A percentile compares a stretch with the other conserved stretches of the same genome.
Conservation (phyloP, 2,329 filamentous ascomycete species). For the Canariomyces notabilis region DNA sequence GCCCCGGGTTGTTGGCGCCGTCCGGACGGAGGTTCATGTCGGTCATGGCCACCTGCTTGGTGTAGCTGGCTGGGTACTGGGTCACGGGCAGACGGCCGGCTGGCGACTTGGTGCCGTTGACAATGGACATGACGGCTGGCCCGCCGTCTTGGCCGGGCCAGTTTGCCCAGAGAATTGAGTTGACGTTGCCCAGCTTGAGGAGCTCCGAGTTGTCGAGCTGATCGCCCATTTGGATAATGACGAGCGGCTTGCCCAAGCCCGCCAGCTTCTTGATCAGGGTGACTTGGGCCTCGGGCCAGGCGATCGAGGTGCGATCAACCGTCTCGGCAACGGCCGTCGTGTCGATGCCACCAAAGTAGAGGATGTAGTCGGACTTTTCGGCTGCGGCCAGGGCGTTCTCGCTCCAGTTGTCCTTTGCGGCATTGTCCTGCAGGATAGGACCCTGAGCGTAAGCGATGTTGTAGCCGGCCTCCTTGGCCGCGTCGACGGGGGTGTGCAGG, state of each 20-base stretch:
- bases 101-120: constrained; percentile 45
- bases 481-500: constrained; percentile 47
- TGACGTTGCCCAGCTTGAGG: constrained; percentile 41
- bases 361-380: constrained; percentile 43
- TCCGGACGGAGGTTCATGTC: constrained; percentile 46
- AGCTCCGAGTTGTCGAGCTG: constrained; percentile 48
- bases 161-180: constrained; percentile 50
- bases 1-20: constrained; percentile 37
- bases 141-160: constrained; percentile 58
- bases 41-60: constrained; percentile 45
- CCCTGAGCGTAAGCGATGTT: constrained; percentile 39
- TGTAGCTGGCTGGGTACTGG: constrained; percentile 50
- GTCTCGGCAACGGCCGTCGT: constrained; percentile 47
- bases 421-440: constrained; percentile 23
- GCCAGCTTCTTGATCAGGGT: constrained; percentile 44
- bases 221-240: constrained; percentile 47
- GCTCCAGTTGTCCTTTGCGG: constrained; percentile 30
- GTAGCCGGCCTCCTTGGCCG: constrained; percentile 42
- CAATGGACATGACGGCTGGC: constrained; percentile 46
- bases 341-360: constrained; percentile 53
- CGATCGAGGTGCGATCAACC: constrained; percentile 44
- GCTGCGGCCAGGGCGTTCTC: constrained; percentile 36
- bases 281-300: constrained; percentile 49
- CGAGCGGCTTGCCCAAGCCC: constrained; percentile 40
- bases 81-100: constrained; percentile 52